Evolutionary conservation across 768 basidiomycete species (phyloP).

Genomic region (Amanita phalloides): DNA sequence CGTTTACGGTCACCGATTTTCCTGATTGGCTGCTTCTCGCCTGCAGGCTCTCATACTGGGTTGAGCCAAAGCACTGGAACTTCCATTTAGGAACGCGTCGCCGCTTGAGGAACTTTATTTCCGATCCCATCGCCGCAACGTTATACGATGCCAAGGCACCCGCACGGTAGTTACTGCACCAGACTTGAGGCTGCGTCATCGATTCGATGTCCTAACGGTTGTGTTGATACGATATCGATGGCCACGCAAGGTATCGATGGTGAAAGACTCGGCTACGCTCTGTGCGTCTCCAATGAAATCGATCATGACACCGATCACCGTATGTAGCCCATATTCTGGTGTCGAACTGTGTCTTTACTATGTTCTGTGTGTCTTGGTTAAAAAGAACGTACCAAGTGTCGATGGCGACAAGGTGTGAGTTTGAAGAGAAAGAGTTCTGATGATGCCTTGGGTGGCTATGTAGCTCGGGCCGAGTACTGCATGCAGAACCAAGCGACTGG

Average conservation of each 20-base stretch:
- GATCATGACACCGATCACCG: too few relatives aligned
- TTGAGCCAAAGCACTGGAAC: not conserved
- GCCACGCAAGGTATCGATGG: not conserved
- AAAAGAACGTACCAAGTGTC: not conserved
- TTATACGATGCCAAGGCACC: not conserved
- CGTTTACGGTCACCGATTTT: constrained; percentile 1
- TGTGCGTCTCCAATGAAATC: not conserved
- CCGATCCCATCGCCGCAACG: not conserved
- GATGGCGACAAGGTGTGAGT: not conserved
- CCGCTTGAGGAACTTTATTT: not conserved
- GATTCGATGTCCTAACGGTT: not conserved
- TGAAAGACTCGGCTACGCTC: too few relatives aligned
- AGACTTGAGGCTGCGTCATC: too few relatives aligned
- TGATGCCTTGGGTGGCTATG: not conserved
- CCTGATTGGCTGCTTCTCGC: constrained; percentile 1
- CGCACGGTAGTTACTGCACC: too few relatives aligned
- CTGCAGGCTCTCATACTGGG: not conserved
- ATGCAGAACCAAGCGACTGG: not conserved
- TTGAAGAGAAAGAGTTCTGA: not conserved
- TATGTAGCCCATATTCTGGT: not conserved
- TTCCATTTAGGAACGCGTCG: not conserved
- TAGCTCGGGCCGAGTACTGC: not conserved
- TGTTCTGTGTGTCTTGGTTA: too few relatives aligned
- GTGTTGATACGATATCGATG: not conserved
- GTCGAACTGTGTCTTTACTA: too few relatives aligned